Percentiles rank a stretch among this genome's conserved stretches.
Evolutionary conservation across 1,284 basidiomycete genomes (phyloP).

Genomic region (Fomitopsis schrenkii): DNA sequence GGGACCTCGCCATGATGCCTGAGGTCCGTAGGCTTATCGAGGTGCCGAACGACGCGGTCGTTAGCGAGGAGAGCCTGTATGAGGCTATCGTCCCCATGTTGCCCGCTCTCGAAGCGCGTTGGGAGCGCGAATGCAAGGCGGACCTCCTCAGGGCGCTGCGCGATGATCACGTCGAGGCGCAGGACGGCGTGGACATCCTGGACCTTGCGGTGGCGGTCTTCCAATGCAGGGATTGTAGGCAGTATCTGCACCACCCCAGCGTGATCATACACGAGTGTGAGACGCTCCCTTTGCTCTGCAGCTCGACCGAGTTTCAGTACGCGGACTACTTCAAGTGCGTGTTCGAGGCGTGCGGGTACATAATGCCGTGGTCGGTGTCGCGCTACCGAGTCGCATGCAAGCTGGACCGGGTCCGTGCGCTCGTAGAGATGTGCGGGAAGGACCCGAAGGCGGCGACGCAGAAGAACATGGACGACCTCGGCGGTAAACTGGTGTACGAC

Average conservation of each 20-base stretch:
- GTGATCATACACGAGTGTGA: not conserved
- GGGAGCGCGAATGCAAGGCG: not conserved
- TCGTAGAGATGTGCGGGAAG: not conserved
- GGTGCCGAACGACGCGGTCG: not conserved
- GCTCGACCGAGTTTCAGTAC: not conserved
- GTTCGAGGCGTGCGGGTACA: not conserved
- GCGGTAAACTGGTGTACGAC: not conserved
- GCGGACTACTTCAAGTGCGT: not conserved
- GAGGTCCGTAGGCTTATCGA: conserved; percentile 1
- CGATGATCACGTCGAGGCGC: not conserved
- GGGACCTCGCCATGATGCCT: conserved; percentile 4
- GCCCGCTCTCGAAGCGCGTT: not conserved
- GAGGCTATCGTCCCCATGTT: not conserved
- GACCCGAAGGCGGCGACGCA: not conserved
- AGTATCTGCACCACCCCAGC: not conserved
- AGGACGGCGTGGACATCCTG: not conserved
- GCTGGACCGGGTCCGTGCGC: too few species aligned
- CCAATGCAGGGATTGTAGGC: not conserved
- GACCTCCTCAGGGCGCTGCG: not conserved
- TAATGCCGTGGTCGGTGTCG: not conserved
- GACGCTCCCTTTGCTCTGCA: not conserved
- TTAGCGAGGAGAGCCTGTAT: not conserved
- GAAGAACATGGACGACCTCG: not conserved
- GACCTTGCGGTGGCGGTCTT: not conserved
- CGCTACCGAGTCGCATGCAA: too few species aligned